Evolutionary conservation across 1,139 yeast genomes (phyloP), one percentile per base, ranked within the genome.

Genomic region (Sporopachydermia cereana): DNA sequence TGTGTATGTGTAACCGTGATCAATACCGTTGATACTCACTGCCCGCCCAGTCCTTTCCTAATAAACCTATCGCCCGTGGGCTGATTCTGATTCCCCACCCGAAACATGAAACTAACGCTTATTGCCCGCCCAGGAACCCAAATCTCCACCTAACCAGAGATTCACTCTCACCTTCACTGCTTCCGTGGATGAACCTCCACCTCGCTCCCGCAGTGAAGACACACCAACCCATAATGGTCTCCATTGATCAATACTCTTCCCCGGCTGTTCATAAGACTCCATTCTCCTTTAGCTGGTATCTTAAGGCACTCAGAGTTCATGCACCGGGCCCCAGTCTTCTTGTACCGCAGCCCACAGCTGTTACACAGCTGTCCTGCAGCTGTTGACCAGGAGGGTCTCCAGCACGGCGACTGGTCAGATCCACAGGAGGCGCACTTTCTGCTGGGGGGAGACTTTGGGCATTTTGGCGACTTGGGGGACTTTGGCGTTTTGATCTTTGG

Each of bases 341-440:
- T 88, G 66, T 85, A 91, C 53, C 98, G 72, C 55, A 91, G 70
- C 1, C 98, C 98, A 66, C 98, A 91, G 1, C 96, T 85, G 61
- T 91, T 91, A 68, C 98, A 91, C 55, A 91, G 72, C 64, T 89
- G 97, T 16, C 96, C 97, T 49, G 83, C 86, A 55, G 79, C 74
- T 20, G 71, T 63, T 2, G 93, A 79, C 98, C 98, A 91, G 4
- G 95, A 82, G 2, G 98, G 98, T 59, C 98, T 76, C 98, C 98
- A 91, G 63, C 98, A 91, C 9, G 98, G 98, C 12, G 95, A 84
- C 54, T 84, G 94, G 51, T 81, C 84, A 1, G 93, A 79, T 12
- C 89, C 88, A 64, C 98, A 91, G 3, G 96, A 85, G 27, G 91
- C 80, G 61, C 98, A 91, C 48, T 76, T 73, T 54, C 89, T 70